Evolutionary conservation across 1,139 yeast genomes (phyloP).

Genomic region (Yamadazyma oceani): DNA sequence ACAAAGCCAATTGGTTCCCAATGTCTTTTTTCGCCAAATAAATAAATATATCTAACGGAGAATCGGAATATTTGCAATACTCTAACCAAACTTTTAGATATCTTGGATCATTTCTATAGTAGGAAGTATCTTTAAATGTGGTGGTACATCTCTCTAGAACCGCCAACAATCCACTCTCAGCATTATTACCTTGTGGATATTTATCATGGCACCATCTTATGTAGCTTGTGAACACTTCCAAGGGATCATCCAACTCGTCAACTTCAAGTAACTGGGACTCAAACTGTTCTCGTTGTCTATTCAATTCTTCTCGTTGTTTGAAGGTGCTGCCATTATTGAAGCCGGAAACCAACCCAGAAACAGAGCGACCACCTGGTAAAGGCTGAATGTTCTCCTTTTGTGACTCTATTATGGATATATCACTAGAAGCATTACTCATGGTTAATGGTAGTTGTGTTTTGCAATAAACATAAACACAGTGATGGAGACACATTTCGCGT

Average conservation of each 20-base stretch:
- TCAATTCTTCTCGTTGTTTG: constrained; percentile 23
- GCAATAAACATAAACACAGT: no score
- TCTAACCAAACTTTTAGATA: constrained; percentile 81
- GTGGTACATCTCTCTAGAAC: constrained; percentile 74
- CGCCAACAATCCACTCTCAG: constrained; percentile 65
- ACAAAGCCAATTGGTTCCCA: constrained; percentile 65
- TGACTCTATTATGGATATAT: constrained; percentile 55
- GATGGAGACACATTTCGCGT: no score
- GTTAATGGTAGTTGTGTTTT: background rate
- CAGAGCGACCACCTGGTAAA: constrained; percentile 69
- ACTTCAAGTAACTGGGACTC: constrained; percentile 45
- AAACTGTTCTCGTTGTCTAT: constrained; percentile 31
- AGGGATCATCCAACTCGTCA: constrained; percentile 77
- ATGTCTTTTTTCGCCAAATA: constrained; percentile 75
- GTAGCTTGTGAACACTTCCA: constrained; percentile 70
- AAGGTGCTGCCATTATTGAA: constrained; percentile 26
- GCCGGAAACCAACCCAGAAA: constrained; percentile 51
- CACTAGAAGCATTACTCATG: background rate
- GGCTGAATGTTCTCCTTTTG: constrained; percentile 85
- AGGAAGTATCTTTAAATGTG: constrained; percentile 60
- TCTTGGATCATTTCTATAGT: constrained; percentile 79
- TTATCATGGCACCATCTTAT: constrained; percentile 68
- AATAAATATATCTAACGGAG: constrained; percentile 70
- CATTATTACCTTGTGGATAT: constrained; percentile 67
- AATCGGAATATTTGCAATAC: constrained; percentile 66